Evolutionary conservation across 169 alveolate genomes (phyloP), one percentile per base, ranked within the genome.

Genomic region (Plasmodium vinckei): DNA sequence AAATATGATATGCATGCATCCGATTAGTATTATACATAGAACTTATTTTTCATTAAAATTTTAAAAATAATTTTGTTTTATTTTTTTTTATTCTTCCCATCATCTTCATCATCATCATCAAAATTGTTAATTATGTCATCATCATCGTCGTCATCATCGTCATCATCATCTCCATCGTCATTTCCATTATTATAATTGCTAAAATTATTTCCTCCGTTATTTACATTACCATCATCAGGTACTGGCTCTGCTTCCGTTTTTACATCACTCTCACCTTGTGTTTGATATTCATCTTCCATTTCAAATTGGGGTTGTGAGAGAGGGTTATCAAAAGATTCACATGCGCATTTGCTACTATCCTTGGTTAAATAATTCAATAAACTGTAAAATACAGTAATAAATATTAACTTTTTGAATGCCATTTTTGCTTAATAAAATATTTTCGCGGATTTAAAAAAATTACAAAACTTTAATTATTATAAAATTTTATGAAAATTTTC

Each of bases 221-320:
- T 77, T 7, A 23, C 27, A 64, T 77, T 77, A 17, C 88, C 88
- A 68, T 77, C 88, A 44, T 77, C 88, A 0, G 73, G 56, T 19
- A 2, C 17, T 49, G 88, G 42, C 12, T 47, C 71, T 23, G 77
- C 27, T 57, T 23, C 15, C 27, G 69, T 1, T 46, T 49, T 33
- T 3, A 33, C 0, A 33, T 33, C 42, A 4, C 59, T 21, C n/a
- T 42, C 57, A 25, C 79, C 19, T 51, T 15, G 0, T 33, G 27
- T 9, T 0, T 12, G 4, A 21, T 9, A 12, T 42, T 77, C 73
- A 1, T 77, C 77, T 46, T 47, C 51, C 19, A 23, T 21, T 25
- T 77, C 88, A 19, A 7, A 23, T 42, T 77, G 77, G 7, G 72
- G 73, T 51, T 77, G 53, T 9, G 67, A 49, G 21, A 72, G 23